A percentile compares a stretch with the other conserved stretches of the same genome.
phyloP scores from a whole-genome alignment of 2,329 filamentous ascomycete species.

The Aspergillus fumigatus region DNA sequence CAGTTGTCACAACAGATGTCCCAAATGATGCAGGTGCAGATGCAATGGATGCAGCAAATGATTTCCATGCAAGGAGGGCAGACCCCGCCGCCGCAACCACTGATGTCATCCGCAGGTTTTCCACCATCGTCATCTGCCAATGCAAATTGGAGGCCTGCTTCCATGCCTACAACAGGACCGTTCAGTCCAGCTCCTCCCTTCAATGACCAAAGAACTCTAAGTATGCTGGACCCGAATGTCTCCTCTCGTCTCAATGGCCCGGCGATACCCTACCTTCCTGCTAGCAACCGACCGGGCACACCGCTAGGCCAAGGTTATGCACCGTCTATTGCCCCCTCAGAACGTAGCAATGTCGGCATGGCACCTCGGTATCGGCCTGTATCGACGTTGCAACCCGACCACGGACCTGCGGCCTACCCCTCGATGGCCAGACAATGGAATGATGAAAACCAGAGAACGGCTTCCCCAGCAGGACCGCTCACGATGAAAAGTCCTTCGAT shows the following conservation, averaged over 20 bases:
- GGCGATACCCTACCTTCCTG: slow-evolving; percentile 31
- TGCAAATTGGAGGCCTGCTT: slow-evolving; percentile 43
- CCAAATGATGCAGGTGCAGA: slow-evolving; percentile 89
- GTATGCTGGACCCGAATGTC: slow-evolving; percentile 68
- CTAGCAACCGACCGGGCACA: slow-evolving; percentile 21
- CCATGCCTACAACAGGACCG: slow-evolving; percentile 38
- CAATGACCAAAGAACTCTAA: slow-evolving; percentile 63
- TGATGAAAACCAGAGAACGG: slow-evolving; percentile 29
- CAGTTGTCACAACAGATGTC: slow-evolving; percentile 80
- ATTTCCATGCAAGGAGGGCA: slow-evolving; percentile 58
- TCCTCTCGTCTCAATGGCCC: slow-evolving; percentile 34
- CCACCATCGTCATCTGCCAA: slow-evolving; percentile 22
- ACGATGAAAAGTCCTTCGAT: slow-evolving; percentile 25
- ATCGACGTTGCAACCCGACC: slow-evolving; percentile 54
- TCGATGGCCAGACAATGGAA: slow-evolving; percentile 34
- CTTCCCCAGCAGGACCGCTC: slow-evolving; percentile 18
- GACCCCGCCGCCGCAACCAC: slow-evolving; percentile 23
- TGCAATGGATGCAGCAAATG: slow-evolving; percentile 79
- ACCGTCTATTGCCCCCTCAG: slow-evolving; percentile 88
- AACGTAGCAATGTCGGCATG: slow-evolving; percentile 88
- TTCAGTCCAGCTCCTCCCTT: slow-evolving; percentile 16
- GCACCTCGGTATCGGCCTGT: slow-evolving; percentile 89
- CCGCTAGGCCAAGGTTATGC: slow-evolving; percentile 56
- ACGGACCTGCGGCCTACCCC: slow-evolving; percentile 29
- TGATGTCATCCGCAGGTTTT: slow-evolving; percentile 25